Base-by-base conservation (phyloP, 2,329 filamentous ascomycete species). In the Tolypocladium paradoxum region DNA sequence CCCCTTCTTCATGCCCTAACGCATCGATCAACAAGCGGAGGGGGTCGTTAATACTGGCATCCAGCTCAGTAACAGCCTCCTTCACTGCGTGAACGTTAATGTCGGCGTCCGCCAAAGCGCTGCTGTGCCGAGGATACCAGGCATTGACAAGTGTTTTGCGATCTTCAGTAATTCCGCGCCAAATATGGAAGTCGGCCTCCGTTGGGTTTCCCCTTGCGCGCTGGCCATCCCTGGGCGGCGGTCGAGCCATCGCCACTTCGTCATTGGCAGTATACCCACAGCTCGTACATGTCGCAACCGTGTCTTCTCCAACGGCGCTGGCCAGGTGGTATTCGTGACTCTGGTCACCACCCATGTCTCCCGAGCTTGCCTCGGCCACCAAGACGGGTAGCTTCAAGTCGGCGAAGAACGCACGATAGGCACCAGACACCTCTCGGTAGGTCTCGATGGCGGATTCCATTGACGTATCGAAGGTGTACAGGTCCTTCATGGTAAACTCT, bases 401-500 rank as follows among this genome's bases (percentile, higher is more conserved):
- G 46, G 87, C 73, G 62, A 99, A 95, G 50, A 99, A 79, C 20
- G 77, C 77, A 14, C 75, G 76, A 65, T 99, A 99, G 2, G 87
- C 86, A 37, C 69, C 67, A 49, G 87, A 82, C 3, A 96, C 90
- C 43, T 83, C 72, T 7, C 81, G 70, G 61, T 99, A 99, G 0
- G 92, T 96, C 49, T 79, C 71, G n/a, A 91, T 73, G 1, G 92
- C 92, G n/a, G 80, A 73, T 29, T 79, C 71, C 0, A 76, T 66
- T 4, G 78, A 85, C 36, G 77, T 72, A 64, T 99, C 93, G 64
- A 99, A 99, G 0, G 91, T 96, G 67, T 99, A 99, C 1, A 99
- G 78, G 68, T 99, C 93, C 69, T 99, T 99, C 93, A 99, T 99
- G 60, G 90, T 72, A 62, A 99, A 99, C 64, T 99, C 93, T 56